Evolutionary conservation across 768 basidiomycete genomes (phyloP).

Genomic region (Sporobolomyces phaffii): DNA sequence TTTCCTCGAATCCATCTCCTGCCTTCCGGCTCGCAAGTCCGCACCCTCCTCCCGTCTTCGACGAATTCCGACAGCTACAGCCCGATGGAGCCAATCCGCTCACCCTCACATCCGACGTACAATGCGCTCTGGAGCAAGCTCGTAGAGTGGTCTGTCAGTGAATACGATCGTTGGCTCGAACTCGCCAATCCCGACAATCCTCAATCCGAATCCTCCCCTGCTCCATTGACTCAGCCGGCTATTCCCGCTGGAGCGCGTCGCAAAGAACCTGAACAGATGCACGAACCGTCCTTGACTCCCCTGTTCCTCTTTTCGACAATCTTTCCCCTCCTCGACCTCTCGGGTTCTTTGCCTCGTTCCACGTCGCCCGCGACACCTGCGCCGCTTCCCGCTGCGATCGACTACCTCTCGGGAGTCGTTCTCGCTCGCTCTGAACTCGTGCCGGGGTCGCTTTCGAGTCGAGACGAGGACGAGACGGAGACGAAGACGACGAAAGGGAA

Average conservation of each 20-base stretch:
- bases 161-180: slow-evolving; percentile 1
- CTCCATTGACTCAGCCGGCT: too few relatives aligned
- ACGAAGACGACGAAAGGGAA: background rate
- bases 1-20: slow-evolving; percentile 32
- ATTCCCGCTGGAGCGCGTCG: too few relatives aligned
- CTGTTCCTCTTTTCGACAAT: slow-evolving; percentile 14
- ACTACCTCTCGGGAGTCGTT: background rate
- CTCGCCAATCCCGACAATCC: too few relatives aligned
- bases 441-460: background rate
- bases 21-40: slow-evolving; percentile 13
- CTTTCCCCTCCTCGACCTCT: background rate
- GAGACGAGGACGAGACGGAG: background rate
- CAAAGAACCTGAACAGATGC: background rate
- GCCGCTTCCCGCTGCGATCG: background rate
- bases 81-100: too few relatives aligned
- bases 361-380: background rate
- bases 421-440: background rate
- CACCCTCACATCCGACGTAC: too few relatives aligned
- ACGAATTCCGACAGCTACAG: background rate
- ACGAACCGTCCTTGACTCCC: background rate
- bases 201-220: background rate
- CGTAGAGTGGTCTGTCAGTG: slow-evolving; percentile 15
- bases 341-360: background rate
- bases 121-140: background rate
- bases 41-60: slow-evolving; percentile 22